Conservation (phyloP, 2,329 filamentous ascomycete genomes). For the Verticillium dahliae region DNA sequence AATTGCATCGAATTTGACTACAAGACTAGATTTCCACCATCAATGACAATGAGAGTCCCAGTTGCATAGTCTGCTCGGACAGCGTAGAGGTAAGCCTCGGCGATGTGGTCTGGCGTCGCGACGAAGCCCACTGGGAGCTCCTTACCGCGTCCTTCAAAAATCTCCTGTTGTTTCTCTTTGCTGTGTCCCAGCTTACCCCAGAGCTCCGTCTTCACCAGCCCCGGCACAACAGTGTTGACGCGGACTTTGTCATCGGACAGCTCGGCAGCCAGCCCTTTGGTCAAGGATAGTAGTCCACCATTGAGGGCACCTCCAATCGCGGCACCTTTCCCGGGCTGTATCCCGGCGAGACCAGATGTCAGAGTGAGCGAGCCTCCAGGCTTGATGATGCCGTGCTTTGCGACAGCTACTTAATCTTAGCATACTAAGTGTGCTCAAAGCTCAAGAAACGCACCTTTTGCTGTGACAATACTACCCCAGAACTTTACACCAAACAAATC, state of each 20-base stretch:
- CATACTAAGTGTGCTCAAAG: background rate
- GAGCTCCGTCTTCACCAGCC: slow-evolving; percentile 22
- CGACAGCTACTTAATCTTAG: slow-evolving; percentile 14
- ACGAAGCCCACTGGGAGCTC: slow-evolving; percentile 21
- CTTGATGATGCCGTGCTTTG: slow-evolving; percentile 27
- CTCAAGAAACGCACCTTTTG: slow-evolving; percentile 18
- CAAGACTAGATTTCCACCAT: background rate
- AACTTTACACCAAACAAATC: slow-evolving; percentile 31
- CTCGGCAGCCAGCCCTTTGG: slow-evolving; percentile 19
- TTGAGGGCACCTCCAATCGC: slow-evolving; percentile 25
- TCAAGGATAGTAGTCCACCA: slow-evolving; percentile 19
- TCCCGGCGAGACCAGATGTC: slow-evolving; percentile 26
- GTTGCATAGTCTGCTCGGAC: slow-evolving; percentile 2
- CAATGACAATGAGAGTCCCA: slow-evolving; percentile 3
- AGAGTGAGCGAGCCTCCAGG: slow-evolving; percentile 28
- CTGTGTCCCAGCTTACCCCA: slow-evolving; percentile 22
- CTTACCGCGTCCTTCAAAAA: slow-evolving; percentile 12
- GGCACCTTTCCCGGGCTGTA: slow-evolving; percentile 27
- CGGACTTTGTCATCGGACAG: slow-evolving; percentile 18
- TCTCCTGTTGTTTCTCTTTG: slow-evolving; percentile 17
- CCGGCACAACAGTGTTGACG: slow-evolving; percentile 24
- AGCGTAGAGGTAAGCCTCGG: slow-evolving; percentile 4
- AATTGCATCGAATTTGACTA: background rate
- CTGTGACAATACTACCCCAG: slow-evolving; percentile 27
- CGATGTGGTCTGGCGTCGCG: slow-evolving; percentile 13